Percentiles rank a stretch among this genome's conserved stretches.
These are phyloP conservation scores for Domatiomyces globalis DNA, from an alignment of 2,329 filamentous ascomycete species.

Conservation along the genomic window DNA sequence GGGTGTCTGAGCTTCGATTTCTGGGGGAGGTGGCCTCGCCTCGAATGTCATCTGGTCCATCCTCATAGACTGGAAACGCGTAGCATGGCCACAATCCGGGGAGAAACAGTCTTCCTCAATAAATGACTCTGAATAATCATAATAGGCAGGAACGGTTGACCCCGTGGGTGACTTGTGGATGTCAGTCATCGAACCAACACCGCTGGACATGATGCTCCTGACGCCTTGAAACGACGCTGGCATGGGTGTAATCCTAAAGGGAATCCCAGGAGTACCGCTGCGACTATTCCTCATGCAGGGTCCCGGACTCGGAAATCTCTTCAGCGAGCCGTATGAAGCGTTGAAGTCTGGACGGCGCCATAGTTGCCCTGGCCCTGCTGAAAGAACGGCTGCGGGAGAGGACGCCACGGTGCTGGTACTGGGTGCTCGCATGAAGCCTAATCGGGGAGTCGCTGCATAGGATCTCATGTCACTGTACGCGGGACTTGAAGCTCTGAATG, in stretches of 20 bases:
- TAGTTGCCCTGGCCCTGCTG: conserved; percentile 2
- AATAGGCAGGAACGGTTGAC: conserved; percentile 16
- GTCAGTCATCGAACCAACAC: conserved; percentile 5
- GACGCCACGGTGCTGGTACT: conserved; percentile 13
- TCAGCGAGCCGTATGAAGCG: conserved; percentile 11
- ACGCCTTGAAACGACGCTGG: conserved; percentile 10
- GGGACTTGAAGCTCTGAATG: conserved; percentile 9
- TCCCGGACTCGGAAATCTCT: conserved; percentile 13
- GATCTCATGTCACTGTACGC: conserved; percentile 11
- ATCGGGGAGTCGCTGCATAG: conserved; percentile 4
- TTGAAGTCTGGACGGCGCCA: conserved; percentile 14
- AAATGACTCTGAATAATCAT: conserved; percentile 19
- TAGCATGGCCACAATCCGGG: conserved; percentile 2
- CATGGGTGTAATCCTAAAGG: conserved; percentile 10
- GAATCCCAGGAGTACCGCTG: conserved; percentile 1
- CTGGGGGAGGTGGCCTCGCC: conserved; percentile 3
- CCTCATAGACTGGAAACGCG: conserved; percentile 4
- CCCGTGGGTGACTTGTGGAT: conserved; percentile 15
- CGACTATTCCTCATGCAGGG: conserved; percentile 3
- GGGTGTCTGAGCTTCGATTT: conserved; percentile 15
- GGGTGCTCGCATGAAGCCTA: conserved; percentile 6
- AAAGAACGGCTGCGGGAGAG: conserved; percentile 6
- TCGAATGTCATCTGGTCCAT: conserved; percentile 11
- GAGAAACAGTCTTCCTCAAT: conserved; percentile 12
- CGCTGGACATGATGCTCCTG: conserved; percentile 7